These are phyloP conservation scores for Delonix regia DNA, from an alignment of 306 rosid species.

Conservation along the genomic window DNA sequence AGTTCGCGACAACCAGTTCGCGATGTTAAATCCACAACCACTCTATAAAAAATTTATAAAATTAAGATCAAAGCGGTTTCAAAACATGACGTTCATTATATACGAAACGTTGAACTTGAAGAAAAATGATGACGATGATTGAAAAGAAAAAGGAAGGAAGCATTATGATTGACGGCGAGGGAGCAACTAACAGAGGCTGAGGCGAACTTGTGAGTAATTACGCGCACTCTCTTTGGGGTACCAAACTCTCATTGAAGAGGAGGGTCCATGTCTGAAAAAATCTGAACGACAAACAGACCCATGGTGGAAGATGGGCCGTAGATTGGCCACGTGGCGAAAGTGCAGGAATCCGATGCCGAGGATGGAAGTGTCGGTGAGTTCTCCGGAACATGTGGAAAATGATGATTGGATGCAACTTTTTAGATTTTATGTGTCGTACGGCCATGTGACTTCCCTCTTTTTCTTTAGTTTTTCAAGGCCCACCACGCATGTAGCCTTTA, in stretches of 20 bases:
- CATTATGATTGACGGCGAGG: neutral
- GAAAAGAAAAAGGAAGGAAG: neutral
- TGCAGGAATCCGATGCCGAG: neutral
- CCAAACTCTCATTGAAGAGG: too few relatives aligned
- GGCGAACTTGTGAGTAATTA: neutral
- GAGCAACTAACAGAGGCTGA: neutral
- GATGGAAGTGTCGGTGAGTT: neutral
- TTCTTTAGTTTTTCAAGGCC: neutral
- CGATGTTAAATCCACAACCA: neutral
- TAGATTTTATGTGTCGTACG: neutral
- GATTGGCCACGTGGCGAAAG: neutral
- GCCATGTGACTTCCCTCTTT: neutral
- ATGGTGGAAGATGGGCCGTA: neutral
- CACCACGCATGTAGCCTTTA: neutral
- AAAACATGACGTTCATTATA: neutral
- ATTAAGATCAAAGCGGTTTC: neutral
- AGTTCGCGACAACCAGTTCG: too few relatives aligned
- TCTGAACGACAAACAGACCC: neutral
- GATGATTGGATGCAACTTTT: neutral
- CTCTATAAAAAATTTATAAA: neutral
- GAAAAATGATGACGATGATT: neutral
- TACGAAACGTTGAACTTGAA: neutral
- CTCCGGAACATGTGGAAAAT: neutral
- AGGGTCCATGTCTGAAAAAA: neutral
- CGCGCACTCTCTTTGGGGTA: neutral